Conservation (phyloP, 2,329 filamentous ascomycete genomes). For the Dendryphion nanum region DNA sequence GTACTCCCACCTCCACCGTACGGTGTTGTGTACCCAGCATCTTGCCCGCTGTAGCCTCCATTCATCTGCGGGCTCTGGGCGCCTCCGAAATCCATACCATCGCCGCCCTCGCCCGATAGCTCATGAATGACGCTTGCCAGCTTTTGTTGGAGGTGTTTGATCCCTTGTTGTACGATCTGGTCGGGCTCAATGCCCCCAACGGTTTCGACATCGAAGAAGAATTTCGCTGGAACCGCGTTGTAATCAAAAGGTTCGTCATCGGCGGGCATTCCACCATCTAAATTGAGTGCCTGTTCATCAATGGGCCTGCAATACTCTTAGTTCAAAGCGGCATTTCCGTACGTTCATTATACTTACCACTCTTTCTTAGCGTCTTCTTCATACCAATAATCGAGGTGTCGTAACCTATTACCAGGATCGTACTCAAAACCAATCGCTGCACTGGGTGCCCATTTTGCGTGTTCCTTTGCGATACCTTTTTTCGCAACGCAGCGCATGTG, state of each 20-base stretch:
- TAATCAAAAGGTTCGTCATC: constrained; percentile 90
- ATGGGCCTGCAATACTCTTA: constrained; percentile 62
- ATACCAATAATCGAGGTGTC: constrained; percentile 92
- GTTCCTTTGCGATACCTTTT: constrained; percentile 98
- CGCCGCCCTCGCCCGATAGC: constrained; percentile 54
- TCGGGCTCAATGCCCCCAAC: constrained; percentile 87
- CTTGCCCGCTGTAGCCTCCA: constrained; percentile 57
- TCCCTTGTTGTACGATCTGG: constrained; percentile 82
- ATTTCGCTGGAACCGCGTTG: constrained; percentile 77
- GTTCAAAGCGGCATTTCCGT: no score
- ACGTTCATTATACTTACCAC: constrained; percentile 63
- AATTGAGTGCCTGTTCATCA: constrained; percentile 75
- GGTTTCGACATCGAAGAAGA: constrained; percentile 93
- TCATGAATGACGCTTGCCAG: constrained; percentile 75
- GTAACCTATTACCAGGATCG: constrained; percentile 93
- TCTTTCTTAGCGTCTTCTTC: constrained; percentile 79
- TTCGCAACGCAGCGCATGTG: constrained; percentile 91
- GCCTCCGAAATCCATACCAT: constrained; percentile 57
- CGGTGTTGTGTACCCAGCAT: constrained; percentile 66
- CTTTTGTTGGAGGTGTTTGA: constrained; percentile 86
- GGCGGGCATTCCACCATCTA: constrained; percentile 69
- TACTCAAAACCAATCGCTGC: constrained; percentile 96
- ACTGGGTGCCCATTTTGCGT: constrained; percentile 95
- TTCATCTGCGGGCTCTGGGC: constrained; percentile 62
- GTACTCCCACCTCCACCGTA: constrained; percentile 54